Conservation (phyloP, 108 stramenopile species). For the Cylindrotheca closterium region DNA sequence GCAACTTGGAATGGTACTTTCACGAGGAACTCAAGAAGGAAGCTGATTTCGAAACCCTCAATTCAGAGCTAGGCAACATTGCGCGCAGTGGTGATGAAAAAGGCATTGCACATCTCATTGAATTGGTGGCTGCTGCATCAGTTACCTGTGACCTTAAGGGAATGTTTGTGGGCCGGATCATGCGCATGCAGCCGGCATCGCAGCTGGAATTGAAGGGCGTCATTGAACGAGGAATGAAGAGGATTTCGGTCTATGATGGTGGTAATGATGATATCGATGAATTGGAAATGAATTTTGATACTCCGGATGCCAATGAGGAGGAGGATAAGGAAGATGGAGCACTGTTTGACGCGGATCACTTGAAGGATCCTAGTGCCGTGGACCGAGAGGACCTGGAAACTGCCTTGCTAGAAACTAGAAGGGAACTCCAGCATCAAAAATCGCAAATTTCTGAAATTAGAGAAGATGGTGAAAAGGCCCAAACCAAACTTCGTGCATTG, state of each 20-base stretch:
- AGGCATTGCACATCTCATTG: slow-evolving; percentile 61
- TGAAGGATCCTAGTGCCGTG: slow-evolving; percentile 24
- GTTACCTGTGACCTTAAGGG: slow-evolving; percentile 76
- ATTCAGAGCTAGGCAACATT: slow-evolving; percentile 35
- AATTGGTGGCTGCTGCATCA: slow-evolving; percentile 82
- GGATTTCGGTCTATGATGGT: slow-evolving; percentile 52
- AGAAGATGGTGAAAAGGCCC: slow-evolving; percentile 71
- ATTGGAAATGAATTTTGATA: slow-evolving; percentile 51
- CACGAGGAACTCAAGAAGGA: slow-evolving; percentile 74
- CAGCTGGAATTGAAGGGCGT: slow-evolving; percentile 77
- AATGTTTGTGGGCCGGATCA: slow-evolving; percentile 70
- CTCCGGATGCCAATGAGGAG: slow-evolving; percentile 11
- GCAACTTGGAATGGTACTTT: slow-evolving; percentile 76
- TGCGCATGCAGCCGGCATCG: slow-evolving; percentile 60
- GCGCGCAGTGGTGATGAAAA: slow-evolving; percentile 47
- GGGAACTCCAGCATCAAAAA: slow-evolving; percentile 68
- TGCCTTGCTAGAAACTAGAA: slow-evolving; percentile 55
- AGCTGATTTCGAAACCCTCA: slow-evolving; percentile 46
- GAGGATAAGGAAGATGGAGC: slow-evolving; percentile 30
- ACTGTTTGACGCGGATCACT: slow-evolving; percentile 38
- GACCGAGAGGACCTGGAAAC: slow-evolving; percentile 52
- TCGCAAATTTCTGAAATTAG: slow-evolving; percentile 43
- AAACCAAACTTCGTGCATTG: slow-evolving; percentile 69
- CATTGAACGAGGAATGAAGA: slow-evolving; percentile 58
- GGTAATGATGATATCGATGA: slow-evolving; percentile 33